Conservation (phyloP, 108 stramenopile genomes). For the Nannochloropsis granulata region DNA sequence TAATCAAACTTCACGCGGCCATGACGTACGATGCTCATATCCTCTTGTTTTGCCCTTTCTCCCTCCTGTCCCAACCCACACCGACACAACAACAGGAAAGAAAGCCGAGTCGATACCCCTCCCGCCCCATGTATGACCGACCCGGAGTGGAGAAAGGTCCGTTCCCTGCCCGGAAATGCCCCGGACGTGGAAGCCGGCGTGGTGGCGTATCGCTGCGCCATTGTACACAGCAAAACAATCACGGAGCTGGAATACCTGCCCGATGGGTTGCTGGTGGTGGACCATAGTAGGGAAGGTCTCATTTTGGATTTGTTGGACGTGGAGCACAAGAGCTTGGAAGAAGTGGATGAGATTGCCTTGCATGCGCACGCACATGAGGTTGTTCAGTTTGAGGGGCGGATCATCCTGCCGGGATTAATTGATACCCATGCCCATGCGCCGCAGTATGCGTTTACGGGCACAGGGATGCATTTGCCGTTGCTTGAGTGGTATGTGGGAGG, state of each 20-base stretch:
- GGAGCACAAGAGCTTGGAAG: background rate
- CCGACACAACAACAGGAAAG: no score
- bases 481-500: slow-evolving; percentile 42
- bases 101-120: no score
- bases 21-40: no score
- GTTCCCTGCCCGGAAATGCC: background rate
- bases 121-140: background rate
- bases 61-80: no score
- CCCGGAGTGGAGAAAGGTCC: background rate
- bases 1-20: no score
- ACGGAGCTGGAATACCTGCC: background rate
- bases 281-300: background rate
- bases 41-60: no score
- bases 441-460: slow-evolving; percentile 52
- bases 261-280: background rate
- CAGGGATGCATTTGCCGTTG: slow-evolving; percentile 51
- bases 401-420: slow-evolving; percentile 30
- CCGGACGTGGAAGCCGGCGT: background rate
- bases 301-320: background rate
- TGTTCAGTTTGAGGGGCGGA: slow-evolving; percentile 10
- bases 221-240: background rate
- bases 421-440: slow-evolving; percentile 53
- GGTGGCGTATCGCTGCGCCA: background rate
- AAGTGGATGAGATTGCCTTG: background rate
- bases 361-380: slow-evolving; percentile 10